Evolutionary conservation across 2,329 filamentous ascomycete genomes (phyloP), one percentile per base, ranked within the genome.

Genomic region (Beauveria caledonica): DNA sequence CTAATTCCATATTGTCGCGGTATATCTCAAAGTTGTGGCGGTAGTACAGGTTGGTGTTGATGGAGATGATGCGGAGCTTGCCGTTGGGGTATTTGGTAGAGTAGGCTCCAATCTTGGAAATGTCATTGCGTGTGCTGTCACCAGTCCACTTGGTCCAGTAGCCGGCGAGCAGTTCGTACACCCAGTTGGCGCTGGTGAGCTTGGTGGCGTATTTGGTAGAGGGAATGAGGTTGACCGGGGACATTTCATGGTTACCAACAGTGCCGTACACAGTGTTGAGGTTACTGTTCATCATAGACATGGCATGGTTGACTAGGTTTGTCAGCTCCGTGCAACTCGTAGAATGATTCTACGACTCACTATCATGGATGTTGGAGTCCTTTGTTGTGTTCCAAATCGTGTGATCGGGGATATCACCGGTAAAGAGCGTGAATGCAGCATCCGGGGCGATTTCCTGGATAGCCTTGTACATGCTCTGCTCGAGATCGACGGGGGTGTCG

Each of bases 31-130:
- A 82, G 72, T 86, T 85, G 62, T 77, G 71, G n/a, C 75, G 77
- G 68, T 86, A 85, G 70, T 80, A 84, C 62, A 84, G 69, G 67
- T 85, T 83, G 19, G 80, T 84, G 72, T 82, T 85, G 65, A 85
- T 72, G 4, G 81, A 83, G 66, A 86, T 84, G 65, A 86, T 71
- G 25, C 80, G 77, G 27, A 86, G 71, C 62, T 81, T 80, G 19
- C 73, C 75, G 29, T 69, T 66, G 5, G 76, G 72, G 50, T 78
- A 73, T 53, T 73, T 71, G 9, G 74, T 73, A 3, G 81, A 80
- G 68, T 84, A 85, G 15, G 73, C 76, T 21, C 80, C 82, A 40
- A 77, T 76, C 42, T 73, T 65, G 40, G 69, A 66, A 15, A 76
- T 72, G 3, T 71, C 71, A 3, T 68, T 66, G 1, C 63, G 53